Evolutionary conservation across 805 yeast species (phyloP).

Genomic region (Grigorovia humatica): DNA sequence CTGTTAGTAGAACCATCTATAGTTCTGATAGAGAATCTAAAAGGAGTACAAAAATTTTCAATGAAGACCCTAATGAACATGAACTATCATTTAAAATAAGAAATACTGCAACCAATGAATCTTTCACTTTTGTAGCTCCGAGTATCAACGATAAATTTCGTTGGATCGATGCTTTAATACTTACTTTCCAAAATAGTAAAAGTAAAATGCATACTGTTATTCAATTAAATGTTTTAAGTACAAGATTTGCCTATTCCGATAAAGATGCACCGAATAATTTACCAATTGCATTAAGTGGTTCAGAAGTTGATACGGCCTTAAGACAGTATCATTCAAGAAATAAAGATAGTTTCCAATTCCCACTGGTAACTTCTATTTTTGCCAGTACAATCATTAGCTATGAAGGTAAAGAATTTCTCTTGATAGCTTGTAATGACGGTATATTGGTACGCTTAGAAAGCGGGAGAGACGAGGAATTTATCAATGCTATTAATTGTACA

Average conservation of each 20-base stretch:
- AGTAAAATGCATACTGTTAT: slow-evolving; percentile 41
- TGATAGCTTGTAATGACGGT: slow-evolving; percentile 58
- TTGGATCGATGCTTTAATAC: slow-evolving; percentile 47
- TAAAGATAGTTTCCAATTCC: slow-evolving; percentile 1
- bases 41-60: slow-evolving; percentile 10
- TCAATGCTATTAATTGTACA: slow-evolving; percentile 26
- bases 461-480: slow-evolving; percentile 7
- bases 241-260: slow-evolving; percentile 57
- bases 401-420: slow-evolving; percentile 35
- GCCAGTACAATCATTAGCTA: slow-evolving; percentile 39
- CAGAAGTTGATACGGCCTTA: slow-evolving; percentile 39
- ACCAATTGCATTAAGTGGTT: slow-evolving; percentile 42
- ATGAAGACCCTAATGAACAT: slow-evolving; percentile 7
- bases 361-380: slow-evolving; percentile 30
- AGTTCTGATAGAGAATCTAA: slow-evolving; percentile 1
- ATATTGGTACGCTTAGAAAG: slow-evolving; percentile 36
- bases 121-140: slow-evolving; percentile 42
- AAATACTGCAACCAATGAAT: slow-evolving; percentile 45
- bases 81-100: slow-evolving; percentile 39
- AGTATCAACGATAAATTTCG: slow-evolving; percentile 40
- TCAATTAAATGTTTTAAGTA: slow-evolving; percentile 41
- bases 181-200: slow-evolving; percentile 37
- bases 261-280: slow-evolving; percentile 39
- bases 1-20: slow-evolving; percentile 12
- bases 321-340: slow-evolving; percentile 21